Base-by-base conservation (phyloP, 2,329 filamentous ascomycete species). In the Xylaria sp. region DNA sequence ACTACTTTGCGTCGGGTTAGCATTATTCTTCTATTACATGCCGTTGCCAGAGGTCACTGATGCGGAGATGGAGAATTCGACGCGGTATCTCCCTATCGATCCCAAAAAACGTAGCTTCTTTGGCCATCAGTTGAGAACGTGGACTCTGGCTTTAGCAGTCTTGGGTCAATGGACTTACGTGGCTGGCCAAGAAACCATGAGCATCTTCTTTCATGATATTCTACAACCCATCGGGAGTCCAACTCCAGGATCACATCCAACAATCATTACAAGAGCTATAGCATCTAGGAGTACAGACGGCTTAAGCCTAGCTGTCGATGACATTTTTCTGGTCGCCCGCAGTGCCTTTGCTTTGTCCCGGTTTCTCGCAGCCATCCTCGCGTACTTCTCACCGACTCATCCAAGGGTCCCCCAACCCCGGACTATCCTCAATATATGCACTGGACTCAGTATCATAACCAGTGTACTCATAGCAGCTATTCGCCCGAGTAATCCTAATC, bases 151-250 rank as follows among this genome's bases (percentile, higher is more conserved):
- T 63, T 83, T 94, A 61, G 92, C 90, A 0, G 87, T 93, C 0
- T 75, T 89, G 37, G 87, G 91, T 0, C 92, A 96, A 71, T 96
- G 92, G 79, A 85, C 86, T 33, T 96, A 96, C 71, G 88, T 91
- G 1, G 91, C 89, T 7, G 86, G 88, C 0, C 92, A 96, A 71
- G 88, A 89, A 70, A 82, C 80, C 71, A 83, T 86, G 76, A 67
- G 82, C 66, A 83, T 88, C 68, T 89, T 83, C 74, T 88, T 90
- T 71, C 76, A 81, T 15, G 73, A 75, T n/a, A 75, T 88, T 11
- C 70, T 88, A 53, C 73, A 78, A 6, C 78, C 79, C 38, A 53
- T 52, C 31, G 17, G 50, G 38, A 51, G 54, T 5, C 19, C 50
- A 5, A 9, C 45, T 0, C 6, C 37, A 12, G 35, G 7, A 35